A percentile compares a stretch with the other conserved stretches of the same genome.
phyloP scores from a whole-genome alignment of 495 filamentous ascomycete genomes.

The Podospora anserina region DNA sequence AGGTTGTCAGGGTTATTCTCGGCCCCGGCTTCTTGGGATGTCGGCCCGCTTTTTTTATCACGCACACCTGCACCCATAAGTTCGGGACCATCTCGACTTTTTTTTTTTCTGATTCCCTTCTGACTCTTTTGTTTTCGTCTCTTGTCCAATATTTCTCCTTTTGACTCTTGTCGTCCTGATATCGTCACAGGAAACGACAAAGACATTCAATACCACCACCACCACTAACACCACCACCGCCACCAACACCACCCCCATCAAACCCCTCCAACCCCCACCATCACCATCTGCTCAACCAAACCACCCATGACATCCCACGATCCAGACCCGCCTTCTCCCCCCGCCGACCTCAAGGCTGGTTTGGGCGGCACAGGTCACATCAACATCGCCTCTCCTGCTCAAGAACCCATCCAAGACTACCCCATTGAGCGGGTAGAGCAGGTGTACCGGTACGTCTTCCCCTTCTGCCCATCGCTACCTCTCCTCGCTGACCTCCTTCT shows the following conservation, averaged over 20 bases:
- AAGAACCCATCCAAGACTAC: conserved; percentile 33
- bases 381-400: not conserved
- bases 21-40: not conserved
- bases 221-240: conserved; percentile 40
- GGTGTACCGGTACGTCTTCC: conserved; percentile 56
- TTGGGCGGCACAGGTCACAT: not conserved
- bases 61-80: conserved; percentile 2
- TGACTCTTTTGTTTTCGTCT: not conserved
- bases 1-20: not conserved
- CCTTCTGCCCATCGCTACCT: not conserved
- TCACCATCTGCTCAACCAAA: conserved; percentile 29
- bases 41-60: conserved; percentile 11
- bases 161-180: conserved; percentile 1
- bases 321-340: conserved; percentile 9
- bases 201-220: conserved; percentile 29
- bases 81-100: not conserved
- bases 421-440: conserved; percentile 56
- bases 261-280: conserved; percentile 39
- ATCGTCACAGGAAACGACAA: conserved; percentile 13
- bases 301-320: conserved; percentile 37
- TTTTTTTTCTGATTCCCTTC: not conserved
- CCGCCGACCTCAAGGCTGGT: conserved; percentile 27
- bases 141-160: not conserved
- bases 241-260: conserved; percentile 42
- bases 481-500: not conserved